Evolutionary conservation across 2,329 filamentous ascomycete genomes (phyloP), one percentile per base, ranked within the genome.

Genomic region (Corinectria fuckeliana): DNA sequence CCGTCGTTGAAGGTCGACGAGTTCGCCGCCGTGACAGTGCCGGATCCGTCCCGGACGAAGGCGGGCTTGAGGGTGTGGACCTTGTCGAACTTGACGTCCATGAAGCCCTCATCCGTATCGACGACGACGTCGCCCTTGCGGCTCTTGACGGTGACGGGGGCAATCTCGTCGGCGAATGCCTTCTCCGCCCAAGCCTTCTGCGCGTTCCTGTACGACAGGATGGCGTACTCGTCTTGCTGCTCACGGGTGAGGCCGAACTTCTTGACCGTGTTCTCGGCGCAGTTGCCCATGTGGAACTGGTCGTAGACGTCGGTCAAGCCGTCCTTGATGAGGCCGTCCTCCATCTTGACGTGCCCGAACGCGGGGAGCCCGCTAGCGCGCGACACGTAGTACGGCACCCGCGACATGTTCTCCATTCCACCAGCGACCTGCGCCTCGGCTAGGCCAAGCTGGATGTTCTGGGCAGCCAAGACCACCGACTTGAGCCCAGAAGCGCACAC

Each of bases 321-420:
- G 72, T 99, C 95, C 76, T 95, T 95, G 74, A 98, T 90, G 70
- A 99, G 79, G 0, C 94, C 95, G 72, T 99, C 95, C 76, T 96
- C 90, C 77, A 97, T 81, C 77, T 91, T 91, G 68, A 95, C 82
- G 70, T 97, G 88, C 30, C 95, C 95, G 71, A 98, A 97, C 0
- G 92, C 81, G 1, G 93, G 91, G 68, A 95, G 82, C 62, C 90
- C 86, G 71, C 88, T 92, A n/a, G 92, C 87, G 28, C 95, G 88
- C 7, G 91, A 88, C 26, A 96, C 80, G 74, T 97, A 98, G 78
- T 96, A 96, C 3, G 95, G 95, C 4, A 97, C 92, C 36, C 91
- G 86, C 5, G 91, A 92, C 95, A 99, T 99, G 78, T 92, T 97
- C 81, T 99, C 95, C 91, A 99, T 97, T 53, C 95, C 95, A 62